phyloP scores from a whole-genome alignment of 192 early-diverging fungal genomes.

The Umbelopsis vinacea region DNA sequence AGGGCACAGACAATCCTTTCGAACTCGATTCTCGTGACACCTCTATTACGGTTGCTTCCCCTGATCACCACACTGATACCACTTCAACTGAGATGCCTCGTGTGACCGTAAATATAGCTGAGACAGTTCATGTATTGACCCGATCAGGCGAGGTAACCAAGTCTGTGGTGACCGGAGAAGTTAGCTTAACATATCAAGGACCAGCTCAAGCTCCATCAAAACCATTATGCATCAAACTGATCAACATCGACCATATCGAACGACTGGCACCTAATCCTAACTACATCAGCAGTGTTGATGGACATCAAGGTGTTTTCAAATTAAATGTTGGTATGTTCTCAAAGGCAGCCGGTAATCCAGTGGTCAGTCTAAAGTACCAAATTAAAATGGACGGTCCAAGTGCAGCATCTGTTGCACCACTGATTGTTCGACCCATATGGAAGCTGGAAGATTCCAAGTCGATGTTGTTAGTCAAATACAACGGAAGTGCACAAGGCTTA shows the following conservation, averaged over 20 bases:
- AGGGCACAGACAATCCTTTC: constrained; percentile 9
- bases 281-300: constrained; percentile 39
- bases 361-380: constrained; percentile 34
- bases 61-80: background rate
- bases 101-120: constrained; percentile 38
- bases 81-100: constrained; percentile 1
- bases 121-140: constrained; percentile 48
- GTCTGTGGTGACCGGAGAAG: constrained; percentile 53
- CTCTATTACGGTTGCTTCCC: background rate
- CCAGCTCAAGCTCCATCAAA: constrained; percentile 19
- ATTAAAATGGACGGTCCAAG: constrained; percentile 21
- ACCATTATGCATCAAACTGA: constrained; percentile 40
- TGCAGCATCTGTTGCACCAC: constrained; percentile 31
- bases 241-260: constrained; percentile 40
- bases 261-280: constrained; percentile 40
- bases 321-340: constrained; percentile 44
- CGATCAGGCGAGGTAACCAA: constrained; percentile 48
- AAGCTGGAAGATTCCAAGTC: constrained; percentile 57
- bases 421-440: constrained; percentile 52
- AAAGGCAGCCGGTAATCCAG: constrained; percentile 16
- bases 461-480: constrained; percentile 52
- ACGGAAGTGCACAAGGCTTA: constrained; percentile 33
- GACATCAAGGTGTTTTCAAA: constrained; percentile 36
- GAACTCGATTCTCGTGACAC: constrained; percentile 21
- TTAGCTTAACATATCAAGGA: constrained; percentile 44